Evolutionary conservation across 2,329 filamentous ascomycete genomes (phyloP).

Genomic region (Cryphonectria parasitica): DNA sequence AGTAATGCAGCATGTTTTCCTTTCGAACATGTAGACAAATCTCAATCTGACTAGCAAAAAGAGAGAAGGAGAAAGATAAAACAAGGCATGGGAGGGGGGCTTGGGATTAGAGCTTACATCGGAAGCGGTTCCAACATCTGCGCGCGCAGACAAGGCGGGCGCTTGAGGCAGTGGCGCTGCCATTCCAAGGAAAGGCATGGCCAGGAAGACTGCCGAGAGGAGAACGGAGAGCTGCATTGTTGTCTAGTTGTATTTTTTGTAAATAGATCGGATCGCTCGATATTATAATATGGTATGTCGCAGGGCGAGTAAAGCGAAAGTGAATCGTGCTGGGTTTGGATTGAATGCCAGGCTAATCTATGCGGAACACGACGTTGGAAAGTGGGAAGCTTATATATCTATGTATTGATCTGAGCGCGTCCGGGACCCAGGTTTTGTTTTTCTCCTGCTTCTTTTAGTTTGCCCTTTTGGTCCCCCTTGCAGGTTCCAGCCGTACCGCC

Average conservation of each 20-base stretch:
- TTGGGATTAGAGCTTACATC: not conserved
- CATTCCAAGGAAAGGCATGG: slow-evolving; percentile 10
- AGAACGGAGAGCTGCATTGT: not conserved
- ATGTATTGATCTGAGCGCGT: not conserved
- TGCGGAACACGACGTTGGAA: not conserved
- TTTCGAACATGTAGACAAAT: not conserved
- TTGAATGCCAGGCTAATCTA: not conserved
- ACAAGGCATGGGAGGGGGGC: not conserved
- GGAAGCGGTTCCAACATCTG: not conserved
- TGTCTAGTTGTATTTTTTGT: not conserved
- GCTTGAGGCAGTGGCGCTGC: slow-evolving; percentile 11
- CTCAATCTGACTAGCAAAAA: not conserved
- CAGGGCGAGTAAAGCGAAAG: not conserved
- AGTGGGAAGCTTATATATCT: not conserved
- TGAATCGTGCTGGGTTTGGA: not conserved
- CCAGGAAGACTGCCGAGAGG: slow-evolving; percentile 18
- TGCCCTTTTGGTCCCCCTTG: not conserved
- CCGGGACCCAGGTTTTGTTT: not conserved
- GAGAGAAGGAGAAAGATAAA: not conserved
- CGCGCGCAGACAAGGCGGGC: not conserved
- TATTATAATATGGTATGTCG: not conserved
- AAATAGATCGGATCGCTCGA: not conserved
- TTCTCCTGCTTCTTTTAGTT: too few species aligned
- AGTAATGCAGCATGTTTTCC: not conserved
- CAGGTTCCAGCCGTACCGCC: not conserved